phyloP scores from a whole-genome alignment of 2,329 filamentous ascomycete species.

The Trichoderma pleuroti region DNA sequence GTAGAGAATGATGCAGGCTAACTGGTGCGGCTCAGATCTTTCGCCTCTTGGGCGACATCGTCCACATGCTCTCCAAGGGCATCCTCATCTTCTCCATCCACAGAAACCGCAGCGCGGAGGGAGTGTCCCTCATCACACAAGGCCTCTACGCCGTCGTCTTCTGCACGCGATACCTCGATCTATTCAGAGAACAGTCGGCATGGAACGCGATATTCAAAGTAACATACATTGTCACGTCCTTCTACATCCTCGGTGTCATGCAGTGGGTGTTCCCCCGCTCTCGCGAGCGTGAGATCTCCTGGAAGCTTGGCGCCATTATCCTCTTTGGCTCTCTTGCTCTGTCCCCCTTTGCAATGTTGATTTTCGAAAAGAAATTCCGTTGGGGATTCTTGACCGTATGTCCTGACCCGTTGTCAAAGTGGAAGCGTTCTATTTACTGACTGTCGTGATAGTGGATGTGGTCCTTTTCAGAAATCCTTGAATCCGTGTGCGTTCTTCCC shows the following conservation, averaged over 20 bases:
- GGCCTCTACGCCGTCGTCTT: constrained; percentile 84
- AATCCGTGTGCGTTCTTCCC: constrained; percentile 85
- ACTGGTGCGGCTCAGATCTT: constrained; percentile 48
- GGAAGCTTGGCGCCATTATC: constrained; percentile 77
- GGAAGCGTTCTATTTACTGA: background rate
- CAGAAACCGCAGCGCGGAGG: constrained; percentile 81
- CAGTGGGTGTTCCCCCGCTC: constrained; percentile 80
- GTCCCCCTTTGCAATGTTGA: constrained; percentile 69
- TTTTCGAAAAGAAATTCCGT: constrained; percentile 49
- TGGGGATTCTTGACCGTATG: constrained; percentile 52
- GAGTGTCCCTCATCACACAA: constrained; percentile 89
- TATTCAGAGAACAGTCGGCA: constrained; percentile 55
- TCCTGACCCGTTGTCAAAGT: constrained; percentile 23
- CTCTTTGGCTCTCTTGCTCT: constrained; percentile 62
- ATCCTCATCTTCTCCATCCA: constrained; percentile 91
- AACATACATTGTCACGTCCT: constrained; percentile 78
- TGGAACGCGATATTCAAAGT: constrained; percentile 86
- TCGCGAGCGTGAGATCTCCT: constrained; percentile 86
- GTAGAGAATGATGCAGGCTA: background rate
- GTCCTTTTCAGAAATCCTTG: constrained; percentile 87
- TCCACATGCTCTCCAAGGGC: constrained; percentile 80
- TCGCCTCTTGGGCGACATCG: constrained; percentile 77
- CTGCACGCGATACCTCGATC: constrained; percentile 78
- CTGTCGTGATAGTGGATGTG: constrained; percentile 62
- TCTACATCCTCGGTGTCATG: constrained; percentile 88